Conservation (phyloP, 352 stramenopile genomes). For the Pythium sp. region DNA sequence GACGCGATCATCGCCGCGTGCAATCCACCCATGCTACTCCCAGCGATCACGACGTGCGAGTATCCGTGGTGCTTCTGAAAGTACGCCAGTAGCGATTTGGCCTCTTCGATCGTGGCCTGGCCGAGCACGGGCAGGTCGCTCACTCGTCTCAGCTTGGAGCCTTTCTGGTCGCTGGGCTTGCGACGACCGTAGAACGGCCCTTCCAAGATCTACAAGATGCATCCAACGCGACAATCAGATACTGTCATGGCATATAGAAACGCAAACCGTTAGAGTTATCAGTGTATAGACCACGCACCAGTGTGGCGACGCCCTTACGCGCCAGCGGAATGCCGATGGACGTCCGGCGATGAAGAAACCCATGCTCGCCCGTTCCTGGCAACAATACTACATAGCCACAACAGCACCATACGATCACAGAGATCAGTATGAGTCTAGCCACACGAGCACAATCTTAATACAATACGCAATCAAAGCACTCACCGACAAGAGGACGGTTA, state of each 20-base stretch:
- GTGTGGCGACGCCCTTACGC: constrained; percentile 51
- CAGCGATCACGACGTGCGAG: constrained; percentile 60
- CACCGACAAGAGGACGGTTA: constrained; percentile 28
- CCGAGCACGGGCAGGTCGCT: constrained; percentile 72
- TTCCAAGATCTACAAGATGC: constrained; percentile 59
- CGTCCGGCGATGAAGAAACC: constrained; percentile 66
- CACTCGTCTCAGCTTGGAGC: constrained; percentile 71
- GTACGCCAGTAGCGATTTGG: constrained; percentile 71
- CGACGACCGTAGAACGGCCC: constrained; percentile 76
- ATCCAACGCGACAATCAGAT: neutral
- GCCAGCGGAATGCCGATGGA: constrained; percentile 66
- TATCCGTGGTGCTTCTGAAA: constrained; percentile 52
- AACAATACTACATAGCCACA: constrained; percentile 42
- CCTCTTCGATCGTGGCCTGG: constrained; percentile 80
- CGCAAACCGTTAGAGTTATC: neutral
- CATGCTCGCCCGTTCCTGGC: constrained; percentile 72
- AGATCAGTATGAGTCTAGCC: neutral
- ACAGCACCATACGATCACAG: neutral
- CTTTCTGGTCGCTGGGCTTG: constrained; percentile 61
- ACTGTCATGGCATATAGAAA: neutral
- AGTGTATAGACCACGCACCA: constrained; percentile 30
- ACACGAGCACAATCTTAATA: neutral
- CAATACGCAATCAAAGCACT: neutral
- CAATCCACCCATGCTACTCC: constrained; percentile 74
- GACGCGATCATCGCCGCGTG: constrained; percentile 78